phyloP scores from a whole-genome alignment of 2,329 filamentous ascomycete species.

The Aspergillus hortae region DNA sequence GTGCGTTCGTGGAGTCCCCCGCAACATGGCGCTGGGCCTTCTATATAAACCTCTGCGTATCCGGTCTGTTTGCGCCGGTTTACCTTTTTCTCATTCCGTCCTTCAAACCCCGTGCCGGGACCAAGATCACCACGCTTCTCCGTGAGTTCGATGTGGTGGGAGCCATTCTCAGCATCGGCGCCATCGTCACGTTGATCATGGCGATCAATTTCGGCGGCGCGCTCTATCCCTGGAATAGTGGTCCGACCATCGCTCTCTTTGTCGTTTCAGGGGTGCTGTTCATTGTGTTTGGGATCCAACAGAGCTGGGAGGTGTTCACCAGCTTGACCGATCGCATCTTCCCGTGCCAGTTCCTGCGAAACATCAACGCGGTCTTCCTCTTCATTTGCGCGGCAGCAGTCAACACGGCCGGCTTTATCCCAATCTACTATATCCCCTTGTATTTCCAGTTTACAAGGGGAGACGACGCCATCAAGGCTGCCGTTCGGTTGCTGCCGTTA shows the following conservation, averaged over 20 bases:
- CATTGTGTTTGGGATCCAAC: constrained; percentile 46
- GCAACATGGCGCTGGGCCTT: constrained; percentile 37
- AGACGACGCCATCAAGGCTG: constrained; percentile 31
- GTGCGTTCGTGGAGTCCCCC: constrained; percentile 26
- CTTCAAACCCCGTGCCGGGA: constrained; percentile 17
- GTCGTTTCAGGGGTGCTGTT: constrained; percentile 44
- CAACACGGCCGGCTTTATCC: constrained; percentile 27
- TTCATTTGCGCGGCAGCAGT: constrained; percentile 36
- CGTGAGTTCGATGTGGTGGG: constrained; percentile 44
- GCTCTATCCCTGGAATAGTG: constrained; percentile 46
- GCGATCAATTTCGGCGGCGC: constrained; percentile 50
- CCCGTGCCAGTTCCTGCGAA: constrained; percentile 45
- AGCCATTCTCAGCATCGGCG: constrained; percentile 39
- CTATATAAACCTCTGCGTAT: constrained; percentile 54
- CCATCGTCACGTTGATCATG: constrained; percentile 41
- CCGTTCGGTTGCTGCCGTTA: constrained; percentile 29
- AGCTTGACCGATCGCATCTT: constrained; percentile 44
- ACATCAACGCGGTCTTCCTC: constrained; percentile 38
- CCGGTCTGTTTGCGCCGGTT: constrained; percentile 41
- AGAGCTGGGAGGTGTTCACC: constrained; percentile 43
- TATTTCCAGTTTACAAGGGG: constrained; percentile 52
- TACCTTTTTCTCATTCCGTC: constrained; percentile 42
- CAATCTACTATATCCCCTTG: constrained; percentile 53
- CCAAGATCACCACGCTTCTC: constrained; percentile 16
- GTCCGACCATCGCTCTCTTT: constrained; percentile 47